Base-by-base conservation (phyloP, 1,284 basidiomycete genomes). In the Papiliotrema laurentii region DNA sequence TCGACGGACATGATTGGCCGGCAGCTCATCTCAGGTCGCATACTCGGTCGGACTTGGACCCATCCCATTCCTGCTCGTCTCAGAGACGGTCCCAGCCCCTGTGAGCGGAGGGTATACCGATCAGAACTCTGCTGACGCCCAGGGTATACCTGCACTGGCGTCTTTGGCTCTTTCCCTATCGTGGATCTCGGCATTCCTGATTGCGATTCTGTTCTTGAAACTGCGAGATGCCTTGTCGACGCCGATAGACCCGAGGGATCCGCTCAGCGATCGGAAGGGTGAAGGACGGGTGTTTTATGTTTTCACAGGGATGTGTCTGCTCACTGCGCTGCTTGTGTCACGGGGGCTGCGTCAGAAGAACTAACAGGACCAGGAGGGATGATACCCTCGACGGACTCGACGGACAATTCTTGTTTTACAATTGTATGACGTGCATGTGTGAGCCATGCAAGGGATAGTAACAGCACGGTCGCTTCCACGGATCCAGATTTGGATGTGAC, bases 11-110 rank as follows among this genome's bases (percentile, higher is more conserved):
- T 21, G 11, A 5, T 38, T 45, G n/a, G n/a, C 18, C 30, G 16
- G 13, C 24, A 44, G 11, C 21, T 19, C 13, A 22, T 19, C 5
- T 5, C 42, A 62, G 55, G 88, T 87, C 66, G 86, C 86, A 0
- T 97, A 94, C 68, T 86, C 89, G 0, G 75, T 88, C 33, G 92
- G 92, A 1, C 78, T 96, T n/a, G 92, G 92, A 1, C 91, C 92
- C 1, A 76, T 96, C 30, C 92, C 92, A 0, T 96, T 92, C 67
- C 83, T 97, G 36, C 85, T 96, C 71, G 84, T 94, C 27, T 84
- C 89, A n/a, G 92, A 97, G 66, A 81, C 96, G 22, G 85, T 91
- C 0, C 92, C 92, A 1, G 71, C 79, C 39, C 79, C 85, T 61
- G 87, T 85, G 71, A 59, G 84, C 75, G 13, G 14, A 28, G 30